These are phyloP conservation scores for Lagenidium giganteum DNA, from an alignment of 352 stramenopile species.

Conservation along the genomic window DNA sequence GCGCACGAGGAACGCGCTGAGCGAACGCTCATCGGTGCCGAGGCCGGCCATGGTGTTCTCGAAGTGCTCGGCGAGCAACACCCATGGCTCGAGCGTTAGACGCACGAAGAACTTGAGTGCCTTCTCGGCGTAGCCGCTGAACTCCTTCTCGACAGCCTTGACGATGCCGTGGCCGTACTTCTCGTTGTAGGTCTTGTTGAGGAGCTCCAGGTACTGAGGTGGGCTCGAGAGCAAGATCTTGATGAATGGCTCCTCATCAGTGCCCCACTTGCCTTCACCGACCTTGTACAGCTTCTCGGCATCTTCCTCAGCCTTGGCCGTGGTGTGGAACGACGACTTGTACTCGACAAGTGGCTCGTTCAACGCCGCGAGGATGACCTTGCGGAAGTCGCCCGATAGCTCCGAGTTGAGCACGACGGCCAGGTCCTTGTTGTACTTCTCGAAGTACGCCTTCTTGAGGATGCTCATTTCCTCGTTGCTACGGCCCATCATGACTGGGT, in stretches of 20 bases:
- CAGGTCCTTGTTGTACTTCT: constrained; percentile 36
- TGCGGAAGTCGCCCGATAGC: constrained; percentile 30
- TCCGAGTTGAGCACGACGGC: constrained; percentile 25
- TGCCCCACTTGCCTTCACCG: constrained; percentile 76
- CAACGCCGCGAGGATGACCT: constrained; percentile 26
- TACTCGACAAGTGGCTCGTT: constrained; percentile 20
- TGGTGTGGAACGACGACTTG: constrained; percentile 47
- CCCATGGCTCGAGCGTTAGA: constrained; percentile 49
- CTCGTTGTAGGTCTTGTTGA: constrained; percentile 48
- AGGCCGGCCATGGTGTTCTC: constrained; percentile 61
- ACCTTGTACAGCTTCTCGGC: constrained; percentile 67
- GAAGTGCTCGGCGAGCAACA: constrained; percentile 55
- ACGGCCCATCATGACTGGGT: constrained; percentile 36
- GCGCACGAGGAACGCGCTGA: constrained; percentile 58
- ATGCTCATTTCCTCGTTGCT: constrained; percentile 30
- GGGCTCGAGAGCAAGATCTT: constrained; percentile 59
- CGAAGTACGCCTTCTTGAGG: constrained; percentile 44
- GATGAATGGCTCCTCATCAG: constrained; percentile 58
- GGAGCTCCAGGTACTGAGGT: constrained; percentile 48
- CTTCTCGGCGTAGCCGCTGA: constrained; percentile 41
- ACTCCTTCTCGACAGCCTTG: constrained; percentile 61
- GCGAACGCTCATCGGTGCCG: constrained; percentile 61
- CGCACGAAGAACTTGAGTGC: constrained; percentile 59
- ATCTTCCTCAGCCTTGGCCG: constrained; percentile 55
- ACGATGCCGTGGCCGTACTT: constrained; percentile 57